Evolutionary conservation across 2,329 filamentous ascomycete genomes (phyloP), one percentile per base, ranked within the genome.

Genomic region (Penicillium sp.): DNA sequence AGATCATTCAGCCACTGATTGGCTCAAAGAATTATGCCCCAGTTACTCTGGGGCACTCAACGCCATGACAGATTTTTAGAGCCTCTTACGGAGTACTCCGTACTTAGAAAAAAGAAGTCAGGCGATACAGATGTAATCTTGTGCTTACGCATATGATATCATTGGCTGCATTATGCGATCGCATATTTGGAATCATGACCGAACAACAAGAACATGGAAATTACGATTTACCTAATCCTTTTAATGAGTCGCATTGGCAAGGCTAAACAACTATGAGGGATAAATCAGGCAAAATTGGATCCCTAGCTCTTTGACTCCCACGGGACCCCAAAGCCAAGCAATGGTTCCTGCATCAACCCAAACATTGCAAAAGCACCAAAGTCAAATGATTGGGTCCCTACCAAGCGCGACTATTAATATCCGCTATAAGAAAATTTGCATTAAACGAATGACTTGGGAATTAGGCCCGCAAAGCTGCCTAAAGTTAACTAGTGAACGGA

Each of bases 321-420:
- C 3, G 31, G 16, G 27, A 11, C 19, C 29, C n/a, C 16, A n/a
- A 39, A 27, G 47, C 55, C 51, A 54, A 57, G 55, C 55, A 37
- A 50, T 50, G 27, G 51, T 46, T 54, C 51, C 55, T 55, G 52
- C 56, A 49, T 52, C 27, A 52, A 56, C 26, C 42, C 55, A 31
- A 35, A 57, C 6, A 39, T 50, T 22, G 35, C 19, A 22, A 48
- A 11, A 22, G 19, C 13, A 37, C 39, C 19, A 42, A 39, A 39
- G 35, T 39, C 35, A 39, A 39, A 39, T 39, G 35, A 35, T 35
- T 10, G 47, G 33, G 47, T 22, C 35, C n/a, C 35, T 39, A 14
- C 19, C 13, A 50, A 49, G 37, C 35, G 35, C 31, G 35, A 39
- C 35, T 37, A 37, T 49, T 37, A 37, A 49, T 26, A 49, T 21